Evolutionary conservation across 805 yeast species (phyloP), one percentile per base, ranked within the genome.

Genomic region (Wickerhamiella kazuoi): DNA sequence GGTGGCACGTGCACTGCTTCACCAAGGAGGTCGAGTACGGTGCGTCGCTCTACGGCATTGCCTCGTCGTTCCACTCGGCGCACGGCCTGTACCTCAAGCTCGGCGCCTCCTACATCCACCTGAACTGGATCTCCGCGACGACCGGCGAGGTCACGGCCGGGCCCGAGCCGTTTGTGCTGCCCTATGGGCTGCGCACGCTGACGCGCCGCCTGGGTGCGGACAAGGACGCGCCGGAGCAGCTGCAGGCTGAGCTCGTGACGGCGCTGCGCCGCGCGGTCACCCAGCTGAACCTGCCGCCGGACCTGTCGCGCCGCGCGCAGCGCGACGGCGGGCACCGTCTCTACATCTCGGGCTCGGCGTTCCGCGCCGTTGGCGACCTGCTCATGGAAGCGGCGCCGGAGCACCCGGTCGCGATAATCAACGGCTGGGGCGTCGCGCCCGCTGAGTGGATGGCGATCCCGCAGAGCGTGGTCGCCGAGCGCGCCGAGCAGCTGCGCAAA

Each of bases 301-400:
- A 61, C 23, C 57, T 77, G 50, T 50, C 62, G 9, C 63, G 64
- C 19, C 68, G 67, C 38, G 78, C 80, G 1, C 59, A 61, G 31
- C 50, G 50, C 26, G 69, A 68, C 32, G 77, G 76, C 14, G 84
- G 84, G 0, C 71, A 71, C 47, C 69, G 72, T 45, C 50, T 79
- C 32, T 76, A 71, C 51, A 69, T 77, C 3, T 74, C 80, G 47
- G 86, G 86, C 38, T 83, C 84, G 41, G 86, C 84, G 0, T 62
- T 76, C 35, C 64, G 86, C 48, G 81, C 79, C 2, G 61, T 78
- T 41, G 84, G 83, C 0, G 75, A 74, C 53, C 55, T 75, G 19
- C 48, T 77, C 11, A 57, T 76, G 34, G 60, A 64, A 16, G 59
- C 57, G 44, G 40, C 41, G 15, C 58, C 68, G 65, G 29, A 67